Evolutionary conservation across 768 basidiomycete genomes (phyloP), one percentile per base, ranked within the genome.

Genomic region (Austroboletus eburneus): DNA sequence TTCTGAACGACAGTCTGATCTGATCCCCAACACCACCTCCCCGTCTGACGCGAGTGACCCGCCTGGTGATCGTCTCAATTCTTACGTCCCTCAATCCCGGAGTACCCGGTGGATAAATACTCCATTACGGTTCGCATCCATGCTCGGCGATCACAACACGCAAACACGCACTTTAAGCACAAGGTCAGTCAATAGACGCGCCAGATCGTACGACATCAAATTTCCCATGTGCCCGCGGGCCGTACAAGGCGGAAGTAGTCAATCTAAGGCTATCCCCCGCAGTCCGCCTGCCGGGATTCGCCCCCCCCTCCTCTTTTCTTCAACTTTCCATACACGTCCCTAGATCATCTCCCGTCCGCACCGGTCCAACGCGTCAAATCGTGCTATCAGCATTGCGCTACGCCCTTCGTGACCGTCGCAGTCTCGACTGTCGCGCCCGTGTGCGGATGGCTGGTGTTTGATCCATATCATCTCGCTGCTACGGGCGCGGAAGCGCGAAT

Each of bases 81-180:
- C 47, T 56, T 49, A 43, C 57, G 33, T 56, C 38, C 46, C 41
- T 48, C 43, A 12, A 23, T 44, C 24, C 30, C 24, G n/a, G 23
- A 43, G 35, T 39, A 21, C 32, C 24, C 34, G 20, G 21, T 36
- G 18, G 27, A 49, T 35, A 13, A 21, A 17, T 12, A 12, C 12
- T 32, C 9, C 4, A 32, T 32, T 4, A 32, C 13, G 13, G 7
- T 3, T 32, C 30, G 30, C 14, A 43, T 47, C 50, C 33, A 44
- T 49, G 45, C 9, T 41, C 54, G 48, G 48, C 41, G 58, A 61
- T 59, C 57, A 59, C 43, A 46, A 54, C 55, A 54, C 42, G 45
- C 50, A 30, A 34, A 23, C 16, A 17, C 34, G 16, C 17, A 32
- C 30, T 7, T 49, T 25, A 24, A 6, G 18, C 16, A 41, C 49